Percentiles rank a stretch among this genome's conserved stretches.
These are phyloP conservation scores for Xylaria sp. DNA, from an alignment of 2,329 filamentous ascomycete species.

Conservation along the genomic window DNA sequence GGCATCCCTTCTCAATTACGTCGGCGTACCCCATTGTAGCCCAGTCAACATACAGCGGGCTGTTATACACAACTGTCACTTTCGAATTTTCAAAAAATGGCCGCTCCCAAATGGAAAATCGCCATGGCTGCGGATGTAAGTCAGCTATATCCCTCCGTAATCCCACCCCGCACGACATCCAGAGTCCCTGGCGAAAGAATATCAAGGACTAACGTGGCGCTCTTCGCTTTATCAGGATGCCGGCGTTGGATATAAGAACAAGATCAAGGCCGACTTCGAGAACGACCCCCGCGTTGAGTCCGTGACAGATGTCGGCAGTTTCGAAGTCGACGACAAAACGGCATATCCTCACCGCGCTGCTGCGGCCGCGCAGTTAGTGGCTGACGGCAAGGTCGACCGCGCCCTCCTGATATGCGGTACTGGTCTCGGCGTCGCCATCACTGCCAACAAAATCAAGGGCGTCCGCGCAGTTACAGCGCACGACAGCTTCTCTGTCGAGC, in stretches of 20 bases:
- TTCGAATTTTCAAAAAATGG: slow-evolving; percentile 42
- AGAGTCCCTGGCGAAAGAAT: background rate
- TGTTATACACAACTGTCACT: background rate
- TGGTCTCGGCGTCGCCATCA: slow-evolving; percentile 83
- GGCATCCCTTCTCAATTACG: background rate
- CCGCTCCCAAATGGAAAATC: slow-evolving; percentile 56
- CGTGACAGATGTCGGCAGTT: slow-evolving; percentile 77
- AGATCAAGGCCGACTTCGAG: slow-evolving; percentile 75
- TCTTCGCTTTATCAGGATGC: slow-evolving; percentile 58
- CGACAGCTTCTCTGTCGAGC: slow-evolving; percentile 83
- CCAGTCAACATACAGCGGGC: background rate
- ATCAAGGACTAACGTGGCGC: background rate
- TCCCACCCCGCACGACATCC: background rate
- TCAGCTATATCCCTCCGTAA: background rate
- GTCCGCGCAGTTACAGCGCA: slow-evolving; percentile 89
- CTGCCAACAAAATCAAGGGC: slow-evolving; percentile 86
- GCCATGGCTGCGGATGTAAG: slow-evolving; percentile 60
- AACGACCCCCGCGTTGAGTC: slow-evolving; percentile 68
- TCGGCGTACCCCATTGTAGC: background rate
- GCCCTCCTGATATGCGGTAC: slow-evolving; percentile 86
- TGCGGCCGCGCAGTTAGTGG: slow-evolving; percentile 69
- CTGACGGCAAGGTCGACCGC: slow-evolving; percentile 71
- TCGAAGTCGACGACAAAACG: slow-evolving; percentile 71
- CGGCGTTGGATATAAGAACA: slow-evolving; percentile 78
- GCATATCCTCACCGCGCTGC: slow-evolving; percentile 83